A percentile compares a stretch with the other conserved stretches of the same genome.
Evolutionary conservation across 208 protist species (phyloP).

Genomic region (Leishmania amazonensis): DNA sequence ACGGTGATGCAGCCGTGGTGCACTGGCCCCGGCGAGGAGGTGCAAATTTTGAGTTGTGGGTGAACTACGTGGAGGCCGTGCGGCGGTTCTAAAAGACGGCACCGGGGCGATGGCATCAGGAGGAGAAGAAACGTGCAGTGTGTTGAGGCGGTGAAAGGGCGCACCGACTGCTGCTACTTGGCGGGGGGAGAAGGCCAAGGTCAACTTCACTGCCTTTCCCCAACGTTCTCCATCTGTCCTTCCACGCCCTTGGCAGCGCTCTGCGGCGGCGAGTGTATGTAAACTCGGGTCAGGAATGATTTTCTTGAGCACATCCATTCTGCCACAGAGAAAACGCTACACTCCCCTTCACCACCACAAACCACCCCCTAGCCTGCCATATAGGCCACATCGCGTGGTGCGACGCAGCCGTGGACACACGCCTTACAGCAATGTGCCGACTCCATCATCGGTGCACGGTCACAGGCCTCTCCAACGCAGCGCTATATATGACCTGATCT

Average conservation of each 20-base stretch:
- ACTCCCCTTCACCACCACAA: neutral
- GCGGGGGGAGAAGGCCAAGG: neutral
- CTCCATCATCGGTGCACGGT: neutral
- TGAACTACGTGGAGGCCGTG: neutral
- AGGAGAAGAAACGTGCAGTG: neutral
- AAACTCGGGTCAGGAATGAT: neutral
- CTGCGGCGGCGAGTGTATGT: neutral
- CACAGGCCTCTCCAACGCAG: neutral
- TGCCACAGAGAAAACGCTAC: neutral
- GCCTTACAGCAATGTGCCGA: neutral
- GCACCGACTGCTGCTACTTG: neutral
- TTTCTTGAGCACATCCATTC: neutral
- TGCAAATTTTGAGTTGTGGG: neutral
- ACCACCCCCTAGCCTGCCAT: neutral
- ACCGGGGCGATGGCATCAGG: neutral
- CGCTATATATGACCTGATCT: neutral
- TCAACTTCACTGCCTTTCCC: neutral
- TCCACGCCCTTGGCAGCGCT: neutral
- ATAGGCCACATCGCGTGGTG: neutral
- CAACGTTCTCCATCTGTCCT: neutral
- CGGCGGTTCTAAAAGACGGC: neutral
- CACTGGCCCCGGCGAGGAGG: neutral
- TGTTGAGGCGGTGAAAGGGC: neutral
- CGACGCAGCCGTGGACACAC: neutral
- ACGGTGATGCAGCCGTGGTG: neutral